A percentile compares a stretch with the other conserved stretches of the same genome.
These are phyloP conservation scores for Colletotrichum sp. DNA, from an alignment of 2,329 filamentous ascomycete species.

Conservation along the genomic window DNA sequence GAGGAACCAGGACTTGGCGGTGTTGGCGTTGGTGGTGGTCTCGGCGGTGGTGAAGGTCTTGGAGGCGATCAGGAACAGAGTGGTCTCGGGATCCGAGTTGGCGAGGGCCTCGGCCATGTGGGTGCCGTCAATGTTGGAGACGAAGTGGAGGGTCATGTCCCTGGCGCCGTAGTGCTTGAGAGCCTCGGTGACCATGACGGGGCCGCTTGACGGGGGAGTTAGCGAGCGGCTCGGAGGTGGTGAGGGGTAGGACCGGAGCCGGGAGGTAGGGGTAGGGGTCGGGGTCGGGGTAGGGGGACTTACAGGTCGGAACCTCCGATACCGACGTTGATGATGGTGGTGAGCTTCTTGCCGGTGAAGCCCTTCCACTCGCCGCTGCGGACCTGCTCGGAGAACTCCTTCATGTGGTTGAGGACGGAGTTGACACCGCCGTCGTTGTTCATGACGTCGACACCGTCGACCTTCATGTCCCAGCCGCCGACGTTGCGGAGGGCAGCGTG, in stretches of 20 bases:
- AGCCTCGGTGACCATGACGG: constrained; percentile 98
- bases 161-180: constrained; percentile 92
- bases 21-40: constrained; percentile 96
- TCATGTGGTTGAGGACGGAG: constrained; percentile 93
- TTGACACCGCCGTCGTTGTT: constrained; percentile 88
- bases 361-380: constrained; percentile 97
- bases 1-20: constrained; percentile 96
- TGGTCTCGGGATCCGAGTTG: constrained; percentile 91
- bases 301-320: constrained; percentile 98
- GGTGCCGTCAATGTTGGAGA: constrained; percentile 99
- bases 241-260: constrained; percentile 28
- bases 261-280: not conserved
- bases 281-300: constrained; percentile 41
- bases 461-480: constrained; percentile 79
- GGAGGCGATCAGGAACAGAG: constrained; percentile 97
- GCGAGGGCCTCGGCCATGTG: constrained; percentile 94
- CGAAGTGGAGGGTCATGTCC: constrained; percentile 91
- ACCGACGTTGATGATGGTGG: constrained; percentile 95
- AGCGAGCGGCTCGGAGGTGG: not conserved
- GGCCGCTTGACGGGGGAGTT: constrained; percentile 64
- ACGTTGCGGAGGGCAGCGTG: constrained; percentile 94
- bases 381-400: constrained; percentile 95
- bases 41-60: constrained; percentile 99
- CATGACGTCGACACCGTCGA: constrained; percentile 92
- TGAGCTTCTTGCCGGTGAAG: constrained; percentile 95